A percentile compares a stretch with the other conserved stretches of the same genome.
phyloP scores from a whole-genome alignment of 306 rosid species.

The Echinosophora koreensis region DNA sequence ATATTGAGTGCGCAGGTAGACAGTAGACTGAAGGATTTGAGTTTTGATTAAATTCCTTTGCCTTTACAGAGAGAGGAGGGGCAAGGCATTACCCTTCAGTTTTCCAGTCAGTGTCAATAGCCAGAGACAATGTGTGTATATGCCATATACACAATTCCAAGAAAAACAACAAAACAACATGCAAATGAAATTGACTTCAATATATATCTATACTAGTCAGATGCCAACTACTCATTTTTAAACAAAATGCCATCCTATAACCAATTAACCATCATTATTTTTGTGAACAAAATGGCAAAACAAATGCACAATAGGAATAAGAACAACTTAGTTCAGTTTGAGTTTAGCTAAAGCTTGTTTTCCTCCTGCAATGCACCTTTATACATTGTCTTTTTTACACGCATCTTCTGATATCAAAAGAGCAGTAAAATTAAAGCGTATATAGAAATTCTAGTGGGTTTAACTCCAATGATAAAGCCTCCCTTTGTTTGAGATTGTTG shows the following conservation, averaged over 20 bases:
- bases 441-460: too few species aligned
- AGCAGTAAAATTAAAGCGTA: too few species aligned
- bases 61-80: not conserved
- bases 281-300: not conserved
- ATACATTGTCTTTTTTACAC: too few species aligned
- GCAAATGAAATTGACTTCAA: constrained; percentile 2
- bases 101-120: too few species aligned
- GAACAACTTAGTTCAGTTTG: not conserved
- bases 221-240: not conserved
- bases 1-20: not conserved
- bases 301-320: not conserved
- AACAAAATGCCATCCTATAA: too few species aligned
- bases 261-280: not conserved
- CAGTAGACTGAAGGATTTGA: not conserved
- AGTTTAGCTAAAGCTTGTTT: not conserved
- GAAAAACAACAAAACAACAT: constrained; percentile 4
- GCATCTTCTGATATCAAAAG: too few species aligned
- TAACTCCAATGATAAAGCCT: too few species aligned
- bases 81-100: not conserved
- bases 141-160: not conserved
- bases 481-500: too few species aligned
- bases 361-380: not conserved
- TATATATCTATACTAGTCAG: not conserved
- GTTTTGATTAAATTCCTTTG: not conserved
- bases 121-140: not conserved